phyloP scores from a whole-genome alignment of 2,329 filamentous ascomycete genomes.

The Sporothrix luriei region DNA sequence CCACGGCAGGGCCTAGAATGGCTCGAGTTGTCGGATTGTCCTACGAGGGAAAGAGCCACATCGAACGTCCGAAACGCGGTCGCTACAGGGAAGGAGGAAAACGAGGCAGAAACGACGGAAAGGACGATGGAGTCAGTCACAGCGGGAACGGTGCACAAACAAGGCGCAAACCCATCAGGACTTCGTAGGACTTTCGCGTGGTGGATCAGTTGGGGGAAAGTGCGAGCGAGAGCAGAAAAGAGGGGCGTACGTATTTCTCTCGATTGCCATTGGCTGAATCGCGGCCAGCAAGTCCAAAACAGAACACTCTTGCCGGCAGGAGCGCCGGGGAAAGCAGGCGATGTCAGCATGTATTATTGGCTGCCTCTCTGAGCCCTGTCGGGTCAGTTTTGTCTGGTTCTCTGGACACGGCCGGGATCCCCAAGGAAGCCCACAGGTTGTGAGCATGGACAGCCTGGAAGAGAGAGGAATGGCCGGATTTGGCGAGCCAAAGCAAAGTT shows the following conservation, averaged over 20 bases:
- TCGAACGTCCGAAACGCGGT: not conserved
- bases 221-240: constrained; percentile 14
- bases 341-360: constrained; percentile 19
- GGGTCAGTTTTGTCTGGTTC: not conserved
- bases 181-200: constrained; percentile 32
- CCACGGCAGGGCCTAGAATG: not conserved
- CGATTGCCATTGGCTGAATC: not conserved
- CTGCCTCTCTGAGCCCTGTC: constrained; percentile 11
- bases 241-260: not conserved
- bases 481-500: not conserved
- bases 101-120: constrained; percentile 3
- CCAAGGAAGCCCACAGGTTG: not conserved
- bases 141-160: constrained; percentile 14
- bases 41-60: constrained; percentile 24
- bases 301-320: not conserved
- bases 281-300: not conserved
- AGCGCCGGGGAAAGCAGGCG: not conserved
- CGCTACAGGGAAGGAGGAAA: constrained; percentile 3
- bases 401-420: not conserved
- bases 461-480: not conserved
- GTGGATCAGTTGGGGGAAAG: constrained; percentile 24
- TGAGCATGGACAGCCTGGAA: not conserved
- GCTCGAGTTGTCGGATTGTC: constrained; percentile 21
- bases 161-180: constrained; percentile 25
- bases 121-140: constrained; percentile 14